Conservation (phyloP, 192 early-diverging fungal genomes). For the Irineochytrium annulatum region DNA sequence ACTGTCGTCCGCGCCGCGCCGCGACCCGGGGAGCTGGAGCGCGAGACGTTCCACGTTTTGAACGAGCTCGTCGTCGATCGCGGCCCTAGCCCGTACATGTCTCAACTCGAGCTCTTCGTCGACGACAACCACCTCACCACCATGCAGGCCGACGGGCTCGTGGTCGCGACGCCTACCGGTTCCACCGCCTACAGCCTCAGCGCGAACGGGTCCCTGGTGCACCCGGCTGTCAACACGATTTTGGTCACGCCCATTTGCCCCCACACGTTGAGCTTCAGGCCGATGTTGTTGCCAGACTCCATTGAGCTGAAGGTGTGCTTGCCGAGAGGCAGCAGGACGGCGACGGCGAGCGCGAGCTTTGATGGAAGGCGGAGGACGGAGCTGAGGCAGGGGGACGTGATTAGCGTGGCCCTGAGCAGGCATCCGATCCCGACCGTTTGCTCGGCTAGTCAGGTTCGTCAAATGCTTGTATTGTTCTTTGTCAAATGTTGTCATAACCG, state of each 20-base stretch:
- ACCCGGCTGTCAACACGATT: slow-evolving; percentile 60
- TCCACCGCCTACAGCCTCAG: slow-evolving; percentile 60
- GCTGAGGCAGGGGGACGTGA: slow-evolving; percentile 78
- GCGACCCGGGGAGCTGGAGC: not conserved
- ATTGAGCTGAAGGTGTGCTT: slow-evolving; percentile 83
- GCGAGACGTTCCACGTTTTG: slow-evolving; percentile 55
- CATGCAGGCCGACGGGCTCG: slow-evolving; percentile 93
- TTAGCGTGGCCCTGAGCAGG: slow-evolving; percentile 64
- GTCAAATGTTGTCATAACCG: not conserved
- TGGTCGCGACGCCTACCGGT: slow-evolving; percentile 92
- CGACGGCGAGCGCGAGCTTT: slow-evolving; percentile 75
- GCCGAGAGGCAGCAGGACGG: slow-evolving; percentile 72
- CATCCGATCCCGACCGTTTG: slow-evolving; percentile 90
- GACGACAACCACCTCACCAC: slow-evolving; percentile 89
- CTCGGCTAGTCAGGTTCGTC: slow-evolving; percentile 25
- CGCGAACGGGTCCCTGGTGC: slow-evolving; percentile 84
- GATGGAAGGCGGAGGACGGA: slow-evolving; percentile 91
- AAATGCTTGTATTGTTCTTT: slow-evolving; percentile 6
- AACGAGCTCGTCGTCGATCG: slow-evolving; percentile 91
- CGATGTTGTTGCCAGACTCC: slow-evolving; percentile 90
- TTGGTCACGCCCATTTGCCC: slow-evolving; percentile 91
- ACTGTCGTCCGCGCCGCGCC: not conserved
- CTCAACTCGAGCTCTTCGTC: slow-evolving; percentile 70
- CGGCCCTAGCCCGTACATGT: slow-evolving; percentile 34
- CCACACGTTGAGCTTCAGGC: slow-evolving; percentile 85